These are phyloP conservation scores for Aspergillus funiculosus DNA, from an alignment of 495 filamentous ascomycete genomes.

Conservation along the genomic window DNA sequence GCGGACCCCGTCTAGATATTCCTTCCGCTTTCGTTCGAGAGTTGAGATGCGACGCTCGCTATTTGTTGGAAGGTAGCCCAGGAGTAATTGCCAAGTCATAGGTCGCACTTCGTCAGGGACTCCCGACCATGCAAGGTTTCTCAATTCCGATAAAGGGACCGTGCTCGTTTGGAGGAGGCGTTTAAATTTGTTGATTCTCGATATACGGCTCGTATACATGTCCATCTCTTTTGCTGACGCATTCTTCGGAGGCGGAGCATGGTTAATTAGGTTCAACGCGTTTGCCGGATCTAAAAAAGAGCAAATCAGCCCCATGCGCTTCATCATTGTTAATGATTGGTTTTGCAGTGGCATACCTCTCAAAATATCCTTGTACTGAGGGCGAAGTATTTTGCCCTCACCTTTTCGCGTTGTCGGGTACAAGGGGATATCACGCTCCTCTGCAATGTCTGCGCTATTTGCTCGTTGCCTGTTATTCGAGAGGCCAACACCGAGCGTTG, in stretches of 20 bases:
- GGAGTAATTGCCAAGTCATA: constrained; percentile 95
- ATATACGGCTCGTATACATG: constrained; percentile 78
- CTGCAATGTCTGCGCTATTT: constrained; percentile 84
- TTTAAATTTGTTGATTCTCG: constrained; percentile 98
- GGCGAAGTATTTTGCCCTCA: constrained; percentile 90
- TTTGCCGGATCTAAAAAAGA: constrained; percentile 74
- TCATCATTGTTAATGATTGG: constrained; percentile 7
- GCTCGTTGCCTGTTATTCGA: constrained; percentile 45
- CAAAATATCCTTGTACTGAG: constrained; percentile 95
- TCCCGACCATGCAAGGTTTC: constrained; percentile 85
- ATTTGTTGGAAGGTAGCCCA: constrained; percentile 92
- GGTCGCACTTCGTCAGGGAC: constrained; percentile 91
- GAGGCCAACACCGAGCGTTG: constrained; percentile 32
- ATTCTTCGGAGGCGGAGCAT: constrained; percentile 67
- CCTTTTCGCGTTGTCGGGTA: constrained; percentile 83
- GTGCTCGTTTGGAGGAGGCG: constrained; percentile 84
- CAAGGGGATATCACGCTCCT: constrained; percentile 76
- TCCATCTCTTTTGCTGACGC: constrained; percentile 81
- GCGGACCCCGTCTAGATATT: constrained; percentile 91
- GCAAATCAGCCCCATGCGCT: neutral
- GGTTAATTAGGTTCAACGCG: constrained; percentile 86
- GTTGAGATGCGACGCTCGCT: constrained; percentile 86
- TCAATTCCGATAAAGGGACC: constrained; percentile 76
- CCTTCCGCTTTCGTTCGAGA: constrained; percentile 90
- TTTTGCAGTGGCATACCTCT: constrained; percentile 46